Evolutionary conservation across 163 green algal genomes (phyloP).

Genomic region (Scenedesmus sp.): DNA sequence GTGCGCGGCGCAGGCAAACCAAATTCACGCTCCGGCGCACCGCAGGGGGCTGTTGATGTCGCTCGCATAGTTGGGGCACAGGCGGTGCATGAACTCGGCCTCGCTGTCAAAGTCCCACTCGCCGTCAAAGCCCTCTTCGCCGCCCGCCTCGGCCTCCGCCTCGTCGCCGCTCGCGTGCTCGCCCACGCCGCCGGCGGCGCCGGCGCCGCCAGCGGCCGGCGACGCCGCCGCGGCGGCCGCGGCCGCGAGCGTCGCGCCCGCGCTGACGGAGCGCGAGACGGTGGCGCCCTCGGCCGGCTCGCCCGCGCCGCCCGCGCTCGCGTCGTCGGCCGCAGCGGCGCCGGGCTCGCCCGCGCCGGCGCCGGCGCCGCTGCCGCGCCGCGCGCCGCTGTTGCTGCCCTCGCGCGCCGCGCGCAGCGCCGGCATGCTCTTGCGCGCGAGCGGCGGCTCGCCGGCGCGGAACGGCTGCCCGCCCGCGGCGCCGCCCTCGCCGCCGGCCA

Average conservation of each 20-base stretch:
- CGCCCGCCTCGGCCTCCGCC: constrained; percentile 51
- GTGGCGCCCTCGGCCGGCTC: neutral
- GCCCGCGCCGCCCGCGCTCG: neutral
- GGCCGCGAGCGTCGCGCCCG: neutral
- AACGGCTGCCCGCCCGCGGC: too few relatives aligned
- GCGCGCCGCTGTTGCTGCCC: neutral
- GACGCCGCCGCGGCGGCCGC: neutral
- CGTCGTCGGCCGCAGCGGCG: neutral
- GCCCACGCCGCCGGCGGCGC: neutral
- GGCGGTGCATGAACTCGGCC: constrained; percentile 67
- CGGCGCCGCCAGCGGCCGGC: neutral
- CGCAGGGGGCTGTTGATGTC: constrained; percentile 95
- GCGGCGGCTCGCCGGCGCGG: neutral
- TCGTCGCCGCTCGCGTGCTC: constrained; percentile 55
- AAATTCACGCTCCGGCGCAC: neutral
- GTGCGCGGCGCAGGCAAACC: neutral
- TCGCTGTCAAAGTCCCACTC: constrained; percentile 32
- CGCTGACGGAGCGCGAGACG: neutral
- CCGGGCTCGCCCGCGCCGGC: neutral
- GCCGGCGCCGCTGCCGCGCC: neutral
- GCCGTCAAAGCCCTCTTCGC: constrained; percentile 6
- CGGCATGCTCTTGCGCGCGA: constrained; percentile 12
- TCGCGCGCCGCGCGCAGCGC: neutral
- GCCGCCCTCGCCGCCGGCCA: too few relatives aligned
- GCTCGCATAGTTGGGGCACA: constrained; percentile 67